phyloP scores from a whole-genome alignment of 139 green algal species.

The Coelastrella sp. region DNA sequence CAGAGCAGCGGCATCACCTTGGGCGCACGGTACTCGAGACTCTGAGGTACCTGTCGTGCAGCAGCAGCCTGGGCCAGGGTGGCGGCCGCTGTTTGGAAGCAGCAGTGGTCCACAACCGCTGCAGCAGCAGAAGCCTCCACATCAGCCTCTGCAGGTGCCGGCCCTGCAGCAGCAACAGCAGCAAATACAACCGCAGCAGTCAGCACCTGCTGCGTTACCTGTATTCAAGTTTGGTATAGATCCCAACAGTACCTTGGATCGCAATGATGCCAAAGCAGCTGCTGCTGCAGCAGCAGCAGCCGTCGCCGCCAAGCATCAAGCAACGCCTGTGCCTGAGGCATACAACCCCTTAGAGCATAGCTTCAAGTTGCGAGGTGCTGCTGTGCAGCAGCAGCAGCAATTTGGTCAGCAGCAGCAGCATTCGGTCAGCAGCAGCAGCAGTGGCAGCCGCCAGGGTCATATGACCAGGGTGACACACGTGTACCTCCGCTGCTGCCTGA shows the following conservation, averaged over 20 bases:
- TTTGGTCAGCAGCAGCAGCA: constrained; percentile 2
- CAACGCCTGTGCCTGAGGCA: neutral
- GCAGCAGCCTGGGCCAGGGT: no score
- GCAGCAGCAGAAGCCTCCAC: neutral
- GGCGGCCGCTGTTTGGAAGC: no score
- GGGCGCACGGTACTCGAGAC: no score
- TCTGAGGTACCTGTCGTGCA: no score
- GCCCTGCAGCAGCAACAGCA: constrained; percentile 13
- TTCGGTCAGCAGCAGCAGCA: neutral
- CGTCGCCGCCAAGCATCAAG: neutral
- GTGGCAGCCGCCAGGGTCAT: neutral
- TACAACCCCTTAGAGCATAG: neutral
- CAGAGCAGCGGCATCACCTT: no score
- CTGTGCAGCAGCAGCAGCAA: constrained; percentile 30
- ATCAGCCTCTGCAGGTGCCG: neutral
- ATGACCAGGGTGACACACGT: neutral
- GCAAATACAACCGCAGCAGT: constrained; percentile 33
- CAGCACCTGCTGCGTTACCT: neutral
- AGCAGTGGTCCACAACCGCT: neutral
- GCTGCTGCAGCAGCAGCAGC: constrained; percentile 37
- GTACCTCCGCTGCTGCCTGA: constrained; percentile 15
- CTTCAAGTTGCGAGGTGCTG: neutral
- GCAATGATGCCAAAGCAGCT: neutral
- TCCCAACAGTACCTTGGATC: neutral
- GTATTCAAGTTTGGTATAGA: constrained; percentile 40